Evolutionary conservation across 495 filamentous ascomycete species (phyloP), one percentile per base, ranked within the genome.

Genomic region (Penicillium roqueforti): DNA sequence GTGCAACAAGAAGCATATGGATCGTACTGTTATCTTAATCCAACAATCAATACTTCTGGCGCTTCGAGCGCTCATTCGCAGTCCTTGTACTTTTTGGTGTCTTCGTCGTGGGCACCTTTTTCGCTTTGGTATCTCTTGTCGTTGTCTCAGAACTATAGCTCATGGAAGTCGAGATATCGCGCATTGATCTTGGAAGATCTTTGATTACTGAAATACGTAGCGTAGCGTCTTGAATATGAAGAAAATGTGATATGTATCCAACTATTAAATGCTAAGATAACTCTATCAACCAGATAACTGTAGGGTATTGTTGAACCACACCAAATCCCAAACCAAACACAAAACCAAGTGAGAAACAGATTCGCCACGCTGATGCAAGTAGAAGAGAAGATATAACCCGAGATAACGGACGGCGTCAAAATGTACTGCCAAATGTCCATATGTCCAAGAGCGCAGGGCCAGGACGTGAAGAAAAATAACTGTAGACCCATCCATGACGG

Each of bases 331-430:
- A 61, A 56, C 11, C 19, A 48, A 48, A 48, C 49, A 31, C 49
- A 23, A 44, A 52, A 38, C 39, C 44, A 51, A 56, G 58, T 43
- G 31, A 56, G 16, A 47, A 47, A 43, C 46, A 44, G 41, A 45
- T 53, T 63, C 60, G 60, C 62, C 63, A 25, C 56, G 63, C 67
- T 64, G 62, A 69, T 70, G 68, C 68, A 69, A 66, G 55, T 55
- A 54, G 16, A 26, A 42, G 37, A 52, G 23, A 53, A 50, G 29
- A 47, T 37, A 47, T 9, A 49, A 32, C 18, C 25, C 41, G 50
- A 52, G 45, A 45, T 47, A 47, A 19, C 25, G 14, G 22, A 37
- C 36, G 22, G 41, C 14, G 14, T 44, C 11, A 25, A 37, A 11
- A 31, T 36, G 25, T 54, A 39, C 29, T 49, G 37, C 16, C 25